Base-by-base conservation (phyloP, 75 land plant species). In the Pinus taeda region DNA sequence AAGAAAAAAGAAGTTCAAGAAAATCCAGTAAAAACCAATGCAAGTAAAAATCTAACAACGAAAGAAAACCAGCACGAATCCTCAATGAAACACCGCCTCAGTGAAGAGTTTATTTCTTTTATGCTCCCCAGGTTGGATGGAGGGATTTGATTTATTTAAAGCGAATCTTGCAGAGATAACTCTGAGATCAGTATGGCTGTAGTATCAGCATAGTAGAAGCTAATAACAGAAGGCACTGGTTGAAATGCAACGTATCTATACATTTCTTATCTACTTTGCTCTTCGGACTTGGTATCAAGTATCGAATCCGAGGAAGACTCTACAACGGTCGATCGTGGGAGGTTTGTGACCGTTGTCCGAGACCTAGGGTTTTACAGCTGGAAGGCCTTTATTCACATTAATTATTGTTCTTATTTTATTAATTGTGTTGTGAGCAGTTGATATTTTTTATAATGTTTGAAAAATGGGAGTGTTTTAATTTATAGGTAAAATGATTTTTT, bases 251-350 rank as follows among this genome's bases (percentile, higher is more conserved):
- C 53, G 53, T 45, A 45, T 45, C 15, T 63, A 15, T 29, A 29
- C 29, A 63, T 11, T 30, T 65, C 17, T 65, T 5, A 6, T 4
- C 18, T 30, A 4, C 17, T 15, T 6, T 15, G 33, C 6, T 65
- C 39, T 65, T 30, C 7, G 4, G 18, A 37, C 17, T 12, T 65
- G 20, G 17, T 33, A 37, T 15, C 1, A 18, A 15, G 39, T 33
- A 65, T 63, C 17, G 39, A 14, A 12, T 65, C 30, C 69, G 69
- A 65, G 69, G 69, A 4, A 33, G 30, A 6, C 17, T 30, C 18
- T 65, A 30, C 69, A 65, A 65, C 69, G 69, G 69, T 65, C 69
- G 36, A 65, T 65, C 20, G 18, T 33, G 33, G 39, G 39, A 65
- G 33, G 17, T 30, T 65, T 65, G 15, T 22, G 69, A 65, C 69